Evolutionary conservation across 2,329 filamentous ascomycete species (phyloP).

Genomic region (Bretziella fagacearum): DNA sequence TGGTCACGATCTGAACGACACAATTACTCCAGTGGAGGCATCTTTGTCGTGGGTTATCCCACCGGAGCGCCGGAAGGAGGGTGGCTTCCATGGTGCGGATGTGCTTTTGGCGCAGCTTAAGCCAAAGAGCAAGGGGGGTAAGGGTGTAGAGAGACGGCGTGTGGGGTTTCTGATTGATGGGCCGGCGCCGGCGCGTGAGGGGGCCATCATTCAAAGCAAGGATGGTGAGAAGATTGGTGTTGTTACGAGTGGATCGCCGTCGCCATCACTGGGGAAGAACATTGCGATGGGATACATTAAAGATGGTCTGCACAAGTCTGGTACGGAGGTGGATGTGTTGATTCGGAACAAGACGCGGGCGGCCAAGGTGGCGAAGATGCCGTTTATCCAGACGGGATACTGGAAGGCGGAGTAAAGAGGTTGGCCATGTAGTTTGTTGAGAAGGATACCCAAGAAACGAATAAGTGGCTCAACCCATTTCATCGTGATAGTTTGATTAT

Average conservation of each 20-base stretch:
- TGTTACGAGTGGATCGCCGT: conserved; percentile 81
- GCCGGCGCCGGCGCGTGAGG: conserved; percentile 67
- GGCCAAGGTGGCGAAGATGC: conserved; percentile 72
- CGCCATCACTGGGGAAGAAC: conserved; percentile 71
- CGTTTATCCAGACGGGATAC: conserved; percentile 69
- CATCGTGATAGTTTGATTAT: too few species aligned
- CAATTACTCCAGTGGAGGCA: conserved; percentile 42
- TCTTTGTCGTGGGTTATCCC: conserved; percentile 63
- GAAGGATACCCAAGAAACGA: neutral
- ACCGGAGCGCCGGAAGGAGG: conserved; percentile 48
- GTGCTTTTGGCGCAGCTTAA: conserved; percentile 62
- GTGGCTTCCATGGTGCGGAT: conserved; percentile 73
- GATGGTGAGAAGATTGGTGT: conserved; percentile 53
- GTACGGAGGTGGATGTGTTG: conserved; percentile 62
- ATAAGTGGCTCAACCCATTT: neutral
- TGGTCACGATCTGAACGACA: conserved; percentile 86
- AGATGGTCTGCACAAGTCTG: conserved; percentile 65
- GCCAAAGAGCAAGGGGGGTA: conserved; percentile 53
- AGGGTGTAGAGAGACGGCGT: conserved; percentile 52
- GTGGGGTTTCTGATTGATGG: conserved; percentile 72
- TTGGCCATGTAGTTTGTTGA: neutral
- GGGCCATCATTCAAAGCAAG: conserved; percentile 55
- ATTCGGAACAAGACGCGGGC: conserved; percentile 61
- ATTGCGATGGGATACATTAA: conserved; percentile 91
- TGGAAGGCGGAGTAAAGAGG: conserved; percentile 29